Evolutionary conservation across 2,329 filamentous ascomycete genomes (phyloP), one percentile per base, ranked within the genome.

Genomic region (Drechslerella dactyloides): DNA sequence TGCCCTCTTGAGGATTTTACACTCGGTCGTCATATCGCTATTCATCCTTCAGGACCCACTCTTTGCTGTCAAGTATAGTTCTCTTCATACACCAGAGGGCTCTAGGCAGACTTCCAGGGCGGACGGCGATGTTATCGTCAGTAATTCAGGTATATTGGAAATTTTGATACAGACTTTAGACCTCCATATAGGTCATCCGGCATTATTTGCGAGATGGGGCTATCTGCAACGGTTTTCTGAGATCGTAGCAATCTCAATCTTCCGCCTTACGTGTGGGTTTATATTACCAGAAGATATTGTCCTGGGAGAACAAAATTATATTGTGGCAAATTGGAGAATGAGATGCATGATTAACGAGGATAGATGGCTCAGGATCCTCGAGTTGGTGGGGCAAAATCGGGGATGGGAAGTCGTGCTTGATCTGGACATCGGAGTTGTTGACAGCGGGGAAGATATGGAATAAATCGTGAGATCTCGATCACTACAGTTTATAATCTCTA

Each of bases 21-120:
- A 75, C 52, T 69, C 70, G 11, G 73, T 64, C 0, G 74, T 75
- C 2, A 19, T 75, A 27, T 54, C 74, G 0, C 17, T 74, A 30
- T 72, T 75, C 17, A 57, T 69, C 15, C 53, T 75, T 10, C 37
- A 64, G n/a, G 60, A 73, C 8, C 59, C 42, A 10, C 53, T 51
- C 21, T 44, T 72, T 24, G 54, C 35, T 2, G 40, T 56, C 2
- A 63, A 40, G 37, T 63, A 69, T n/a, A n/a, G n/a, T n/a, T n/a
- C n/a, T n/a, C n/a, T n/a, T n/a, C 37, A 53, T 51, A n/a, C 65
- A 69, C 30, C 65, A 69, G 35, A 51, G 21, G 5, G 54, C 15
- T 21, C 51, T 17, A 52, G 44, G 2, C 19, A 48, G n/a, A 1
- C 46, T 46, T 53, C 46, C 4, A 8, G 8, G 27, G 8, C 27